phyloP scores from a whole-genome alignment of 371 early-diverging fungal genomes.

The Chytridiales sp. region DNA sequence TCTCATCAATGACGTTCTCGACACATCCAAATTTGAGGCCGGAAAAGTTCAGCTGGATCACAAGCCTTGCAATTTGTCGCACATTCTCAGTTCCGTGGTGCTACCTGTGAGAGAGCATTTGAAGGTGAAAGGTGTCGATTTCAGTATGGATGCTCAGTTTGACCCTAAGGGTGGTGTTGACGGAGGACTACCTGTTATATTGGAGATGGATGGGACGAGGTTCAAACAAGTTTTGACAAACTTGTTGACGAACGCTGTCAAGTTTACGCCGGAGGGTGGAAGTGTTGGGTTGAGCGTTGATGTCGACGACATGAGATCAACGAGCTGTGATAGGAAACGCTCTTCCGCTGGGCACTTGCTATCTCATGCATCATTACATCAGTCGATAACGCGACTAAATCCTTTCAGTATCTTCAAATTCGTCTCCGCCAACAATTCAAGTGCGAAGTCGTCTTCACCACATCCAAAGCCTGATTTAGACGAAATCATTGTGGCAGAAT shows the following conservation, averaged over 20 bases:
- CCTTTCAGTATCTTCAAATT: too few relatives aligned
- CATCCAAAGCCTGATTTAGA: too few relatives aligned
- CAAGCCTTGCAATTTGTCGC: not conserved
- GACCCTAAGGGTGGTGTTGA: too few relatives aligned
- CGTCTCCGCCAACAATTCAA: too few relatives aligned
- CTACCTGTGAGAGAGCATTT: not conserved
- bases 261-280: conserved; percentile 18
- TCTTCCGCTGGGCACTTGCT: too few relatives aligned
- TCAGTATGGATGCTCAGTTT: not conserved
- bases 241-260: conserved; percentile 24
- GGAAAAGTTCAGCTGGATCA: not conserved
- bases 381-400: too few relatives aligned
- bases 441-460: too few relatives aligned
- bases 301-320: too few relatives aligned
- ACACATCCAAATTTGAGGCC: conserved; percentile 3
- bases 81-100: not conserved
- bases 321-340: too few relatives aligned
- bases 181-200: too few relatives aligned
- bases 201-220: conserved; percentile 7
- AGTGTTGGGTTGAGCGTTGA: not conserved
- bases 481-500: too few relatives aligned
- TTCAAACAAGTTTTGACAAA: conserved; percentile 25
- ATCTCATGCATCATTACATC: too few relatives aligned
- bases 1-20: conserved; percentile 8
- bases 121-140: not conserved